Base-by-base conservation (phyloP, 208 protist genomes). In the Strigomonas oncopelti region DNA sequence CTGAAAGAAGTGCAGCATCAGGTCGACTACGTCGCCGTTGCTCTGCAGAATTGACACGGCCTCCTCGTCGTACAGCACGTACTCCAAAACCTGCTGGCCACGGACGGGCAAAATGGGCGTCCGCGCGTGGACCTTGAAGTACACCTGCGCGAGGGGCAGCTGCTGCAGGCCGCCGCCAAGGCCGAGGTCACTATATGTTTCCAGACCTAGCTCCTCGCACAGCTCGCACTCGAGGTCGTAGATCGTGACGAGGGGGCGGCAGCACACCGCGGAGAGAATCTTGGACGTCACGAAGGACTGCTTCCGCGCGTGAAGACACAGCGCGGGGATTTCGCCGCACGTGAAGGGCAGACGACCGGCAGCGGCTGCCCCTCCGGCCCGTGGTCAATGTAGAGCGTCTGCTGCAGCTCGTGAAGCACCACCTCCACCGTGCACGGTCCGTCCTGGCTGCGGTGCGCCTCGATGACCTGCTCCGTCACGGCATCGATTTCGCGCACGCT, bases 191-290 rank as follows among this genome's bases (percentile, higher is more conserved):
- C 57, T 63, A 69, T 85, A 95, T 16, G n/a, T 16, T 36, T 54
- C 59, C 13, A 92, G 84, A 16, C 77, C 75, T 42, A 91, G 82
- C 52, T 38, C 32, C 18, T 71, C 56, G 29, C 85, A 92, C 0
- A 90, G 48, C 67, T 91, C 87, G 18, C 56, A 32, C 59, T 95
- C 80, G 7, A 95, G 66, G n/a, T 95, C 90, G 70, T 83, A 72
- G n/a, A 95, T 14, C 5, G 90, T 95, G 14, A 91, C 84, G 0
- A 95, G 75, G 22, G 87, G 78, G 4, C 85, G 80, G 0, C 85
- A 92, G 24, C 75, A 77, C 54, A 93, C 75, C 18, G 85, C 83
- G 7, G 72, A 65, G 34, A 85, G 66, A 16, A 95, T 68, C 7
- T 72, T 60, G 13, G 74, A 62, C 29, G 84, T 90, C 0, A 93